Evolutionary conservation across 2,329 filamentous ascomycete genomes (phyloP).

Genomic region (Botrytis porri): DNA sequence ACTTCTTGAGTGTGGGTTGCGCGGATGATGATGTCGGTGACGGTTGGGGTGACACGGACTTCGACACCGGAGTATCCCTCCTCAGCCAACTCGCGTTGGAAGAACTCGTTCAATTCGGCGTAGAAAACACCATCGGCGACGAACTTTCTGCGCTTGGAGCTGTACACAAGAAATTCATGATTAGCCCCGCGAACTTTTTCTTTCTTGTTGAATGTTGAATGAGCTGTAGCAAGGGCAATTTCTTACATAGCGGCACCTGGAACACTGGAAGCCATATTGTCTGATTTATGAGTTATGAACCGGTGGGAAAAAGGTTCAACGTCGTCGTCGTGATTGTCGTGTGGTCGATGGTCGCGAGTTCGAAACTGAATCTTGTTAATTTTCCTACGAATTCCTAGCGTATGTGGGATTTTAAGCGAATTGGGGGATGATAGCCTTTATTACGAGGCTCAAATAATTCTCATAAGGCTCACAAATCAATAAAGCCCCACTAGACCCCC

Average conservation of each 20-base stretch:
- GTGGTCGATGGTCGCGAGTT: slow-evolving; percentile 19
- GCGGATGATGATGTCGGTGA: slow-evolving; percentile 92
- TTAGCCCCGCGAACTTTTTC: slow-evolving; percentile 24
- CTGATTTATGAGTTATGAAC: slow-evolving; percentile 34
- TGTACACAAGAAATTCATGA: slow-evolving; percentile 40
- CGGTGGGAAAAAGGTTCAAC: slow-evolving; percentile 29
- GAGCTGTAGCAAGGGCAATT: slow-evolving; percentile 8
- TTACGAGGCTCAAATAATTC: not conserved
- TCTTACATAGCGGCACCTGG: slow-evolving; percentile 41
- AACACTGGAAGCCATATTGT: slow-evolving; percentile 41
- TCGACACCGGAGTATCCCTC: slow-evolving; percentile 99
- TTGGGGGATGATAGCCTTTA: not conserved
- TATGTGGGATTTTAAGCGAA: slow-evolving; percentile 20
- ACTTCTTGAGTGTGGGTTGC: slow-evolving; percentile 99
- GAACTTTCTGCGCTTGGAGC: slow-evolving; percentile 92
- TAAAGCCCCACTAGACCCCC: not conserved
- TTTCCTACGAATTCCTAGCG: slow-evolving; percentile 10
- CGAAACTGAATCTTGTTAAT: slow-evolving; percentile 6
- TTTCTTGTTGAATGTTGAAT: not conserved
- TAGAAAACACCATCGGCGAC: slow-evolving; percentile 99
- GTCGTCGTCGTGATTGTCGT: slow-evolving; percentile 31
- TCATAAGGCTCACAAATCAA: not conserved
- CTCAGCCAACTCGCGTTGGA: slow-evolving; percentile 99
- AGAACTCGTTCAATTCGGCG: slow-evolving; percentile 99
- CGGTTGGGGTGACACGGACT: slow-evolving; percentile 98